phyloP scores from a whole-genome alignment of 1,139 yeast species.

The Diutina neorugosa region DNA sequence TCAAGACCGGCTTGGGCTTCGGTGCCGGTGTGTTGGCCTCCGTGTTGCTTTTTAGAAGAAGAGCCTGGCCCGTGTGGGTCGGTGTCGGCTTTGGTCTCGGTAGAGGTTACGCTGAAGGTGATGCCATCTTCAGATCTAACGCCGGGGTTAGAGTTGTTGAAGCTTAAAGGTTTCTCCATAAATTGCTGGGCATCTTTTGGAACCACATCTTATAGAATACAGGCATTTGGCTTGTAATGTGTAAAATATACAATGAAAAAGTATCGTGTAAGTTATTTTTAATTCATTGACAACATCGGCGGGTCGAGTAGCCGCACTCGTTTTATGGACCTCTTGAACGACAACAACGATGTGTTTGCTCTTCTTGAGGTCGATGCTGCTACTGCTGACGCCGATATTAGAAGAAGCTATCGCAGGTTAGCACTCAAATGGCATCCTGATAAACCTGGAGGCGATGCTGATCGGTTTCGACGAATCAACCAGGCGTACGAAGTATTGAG shows the following conservation, averaged over 20 bases:
- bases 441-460: constrained; percentile 25
- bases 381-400: constrained; percentile 11
- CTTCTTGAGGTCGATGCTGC: neutral
- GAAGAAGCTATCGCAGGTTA: constrained; percentile 11
- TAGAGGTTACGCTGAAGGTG: constrained; percentile 96
- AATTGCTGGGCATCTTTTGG: neutral
- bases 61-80: constrained; percentile 94
- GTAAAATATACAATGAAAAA: neutral
- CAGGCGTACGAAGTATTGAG: constrained; percentile 29
- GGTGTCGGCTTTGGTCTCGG: constrained; percentile 96
- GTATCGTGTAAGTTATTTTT: neutral
- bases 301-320: neutral
- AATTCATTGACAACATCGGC: neutral
- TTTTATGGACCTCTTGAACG: neutral
- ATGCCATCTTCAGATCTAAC: constrained; percentile 78
- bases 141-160: constrained; percentile 39
- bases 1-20: constrained; percentile 94
- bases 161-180: neutral
- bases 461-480: constrained; percentile 26
- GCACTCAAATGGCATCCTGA: constrained; percentile 30
- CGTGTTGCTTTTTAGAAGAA: constrained; percentile 82
- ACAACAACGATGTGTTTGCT: neutral
- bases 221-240: neutral
- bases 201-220: neutral
- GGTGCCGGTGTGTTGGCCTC: constrained; percentile 95